Percentiles rank a stretch among this genome's conserved stretches.
These are phyloP conservation scores for Ascochyta pisi DNA, from an alignment of 2,329 filamentous ascomycete genomes.

Conservation along the genomic window DNA sequence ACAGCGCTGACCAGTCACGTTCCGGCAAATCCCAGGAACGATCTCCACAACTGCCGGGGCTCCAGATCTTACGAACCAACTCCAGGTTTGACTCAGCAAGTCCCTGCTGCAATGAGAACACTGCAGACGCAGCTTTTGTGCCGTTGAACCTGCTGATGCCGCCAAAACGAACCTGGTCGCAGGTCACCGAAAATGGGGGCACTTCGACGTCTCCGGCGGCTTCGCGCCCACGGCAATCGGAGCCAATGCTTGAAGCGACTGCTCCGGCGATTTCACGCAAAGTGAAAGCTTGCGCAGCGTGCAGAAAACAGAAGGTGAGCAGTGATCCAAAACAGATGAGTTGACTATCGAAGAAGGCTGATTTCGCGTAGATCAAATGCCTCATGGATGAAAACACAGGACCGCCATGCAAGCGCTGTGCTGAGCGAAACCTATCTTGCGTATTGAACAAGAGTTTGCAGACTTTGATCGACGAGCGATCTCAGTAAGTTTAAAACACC, in stretches of 20 bases:
- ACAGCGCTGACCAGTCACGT: conserved; percentile 2
- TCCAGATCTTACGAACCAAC: conserved; percentile 7
- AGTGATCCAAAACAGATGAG: neutral
- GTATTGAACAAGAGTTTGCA: conserved; percentile 60
- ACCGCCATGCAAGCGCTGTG: conserved; percentile 58
- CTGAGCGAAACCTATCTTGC: conserved; percentile 58
- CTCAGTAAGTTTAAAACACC: conserved; percentile 30
- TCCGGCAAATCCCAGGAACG: conserved; percentile 1
- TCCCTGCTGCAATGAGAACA: conserved; percentile 8
- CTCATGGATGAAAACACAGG: conserved; percentile 57
- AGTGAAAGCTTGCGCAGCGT: conserved; percentile 58
- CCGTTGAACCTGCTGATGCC: conserved; percentile 22
- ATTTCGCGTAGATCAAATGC: conserved; percentile 54
- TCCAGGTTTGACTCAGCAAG: conserved; percentile 15
- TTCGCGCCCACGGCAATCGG: conserved; percentile 18
- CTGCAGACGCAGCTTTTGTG: conserved; percentile 2
- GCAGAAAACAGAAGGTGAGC: conserved; percentile 58
- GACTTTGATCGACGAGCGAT: conserved; percentile 57
- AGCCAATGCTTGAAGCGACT: conserved; percentile 10
- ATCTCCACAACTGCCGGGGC: conserved; percentile 4
- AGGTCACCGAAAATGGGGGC: conserved; percentile 24
- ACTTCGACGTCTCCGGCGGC: conserved; percentile 18
- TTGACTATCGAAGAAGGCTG: conserved; percentile 6
- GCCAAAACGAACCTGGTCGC: conserved; percentile 34
- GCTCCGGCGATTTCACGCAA: conserved; percentile 41